phyloP scores from a whole-genome alignment of 768 basidiomycete species.

The Boletus bicolor region DNA sequence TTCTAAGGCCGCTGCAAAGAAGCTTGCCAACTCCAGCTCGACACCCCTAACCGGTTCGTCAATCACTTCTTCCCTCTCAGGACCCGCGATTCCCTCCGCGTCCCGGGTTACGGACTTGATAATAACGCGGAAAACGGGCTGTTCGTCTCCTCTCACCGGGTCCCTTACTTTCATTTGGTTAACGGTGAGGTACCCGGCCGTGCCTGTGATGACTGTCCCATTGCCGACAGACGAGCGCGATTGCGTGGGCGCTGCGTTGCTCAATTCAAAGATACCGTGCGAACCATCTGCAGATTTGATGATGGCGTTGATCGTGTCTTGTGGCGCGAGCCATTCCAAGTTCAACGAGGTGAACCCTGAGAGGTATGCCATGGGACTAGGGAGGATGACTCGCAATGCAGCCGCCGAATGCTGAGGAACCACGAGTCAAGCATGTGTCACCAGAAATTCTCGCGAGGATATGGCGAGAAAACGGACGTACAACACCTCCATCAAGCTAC shows the following conservation, averaged over 20 bases:
- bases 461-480: slow-evolving; percentile 33
- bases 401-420: slow-evolving; percentile 59
- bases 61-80: slow-evolving; percentile 43
- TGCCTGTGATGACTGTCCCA: slow-evolving; percentile 53
- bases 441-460: not conserved
- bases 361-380: slow-evolving; percentile 49
- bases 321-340: slow-evolving; percentile 68
- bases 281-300: slow-evolving; percentile 45
- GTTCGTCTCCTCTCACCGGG: slow-evolving; percentile 22
- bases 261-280: slow-evolving; percentile 61
- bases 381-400: slow-evolving; percentile 58
- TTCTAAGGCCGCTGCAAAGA: slow-evolving; percentile 49
- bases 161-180: slow-evolving; percentile 31
- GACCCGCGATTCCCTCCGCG: slow-evolving; percentile 16
- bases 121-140: slow-evolving; percentile 34
- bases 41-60: slow-evolving; percentile 53
- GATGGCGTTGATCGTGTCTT: slow-evolving; percentile 71
- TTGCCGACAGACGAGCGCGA: slow-evolving; percentile 32
- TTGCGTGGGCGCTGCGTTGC: slow-evolving; percentile 54
- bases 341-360: slow-evolving; percentile 67
- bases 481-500: slow-evolving; percentile 78
- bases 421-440: not conserved
- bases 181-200: slow-evolving; percentile 57
- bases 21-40: slow-evolving; percentile 52
- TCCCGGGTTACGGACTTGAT: slow-evolving; percentile 34